Conservation (phyloP, 768 basidiomycete genomes). For the Suillus clintonianus region DNA sequence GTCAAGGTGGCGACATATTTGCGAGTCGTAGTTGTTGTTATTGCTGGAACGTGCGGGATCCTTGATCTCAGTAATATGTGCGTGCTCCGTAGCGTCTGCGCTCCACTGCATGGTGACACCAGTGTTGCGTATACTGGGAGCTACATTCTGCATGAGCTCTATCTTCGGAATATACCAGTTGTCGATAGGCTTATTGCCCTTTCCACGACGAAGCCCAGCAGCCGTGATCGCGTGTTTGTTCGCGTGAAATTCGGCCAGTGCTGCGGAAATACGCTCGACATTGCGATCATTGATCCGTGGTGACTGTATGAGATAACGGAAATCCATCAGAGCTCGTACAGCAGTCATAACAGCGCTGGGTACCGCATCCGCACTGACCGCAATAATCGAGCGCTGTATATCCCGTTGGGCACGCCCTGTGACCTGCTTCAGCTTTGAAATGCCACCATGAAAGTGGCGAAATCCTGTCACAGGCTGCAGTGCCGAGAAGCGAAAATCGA, state of each 20-base stretch:
- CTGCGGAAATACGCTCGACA: background rate
- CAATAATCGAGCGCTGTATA: background rate
- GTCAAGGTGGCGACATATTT: background rate
- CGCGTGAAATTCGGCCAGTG: background rate
- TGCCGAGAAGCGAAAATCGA: background rate
- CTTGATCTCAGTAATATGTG: background rate
- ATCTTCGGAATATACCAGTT: background rate
- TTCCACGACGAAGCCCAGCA: background rate
- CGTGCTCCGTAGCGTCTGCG: background rate
- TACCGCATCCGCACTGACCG: background rate
- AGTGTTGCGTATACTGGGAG: background rate
- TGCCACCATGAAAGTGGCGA: background rate
- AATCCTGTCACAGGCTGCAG: background rate
- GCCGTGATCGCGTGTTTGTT: background rate
- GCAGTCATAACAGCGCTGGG: background rate
- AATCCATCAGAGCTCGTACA: background rate
- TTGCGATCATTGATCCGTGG: background rate
- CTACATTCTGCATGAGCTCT: background rate
- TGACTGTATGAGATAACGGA: background rate
- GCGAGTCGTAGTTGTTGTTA: background rate
- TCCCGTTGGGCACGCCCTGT: background rate
- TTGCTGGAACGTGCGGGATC: background rate
- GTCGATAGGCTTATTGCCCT: background rate
- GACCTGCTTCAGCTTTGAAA: background rate
- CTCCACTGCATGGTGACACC: background rate